Evolutionary conservation across 2,329 filamentous ascomycete species (phyloP).

Genomic region (Domatiomyces catenatus): DNA sequence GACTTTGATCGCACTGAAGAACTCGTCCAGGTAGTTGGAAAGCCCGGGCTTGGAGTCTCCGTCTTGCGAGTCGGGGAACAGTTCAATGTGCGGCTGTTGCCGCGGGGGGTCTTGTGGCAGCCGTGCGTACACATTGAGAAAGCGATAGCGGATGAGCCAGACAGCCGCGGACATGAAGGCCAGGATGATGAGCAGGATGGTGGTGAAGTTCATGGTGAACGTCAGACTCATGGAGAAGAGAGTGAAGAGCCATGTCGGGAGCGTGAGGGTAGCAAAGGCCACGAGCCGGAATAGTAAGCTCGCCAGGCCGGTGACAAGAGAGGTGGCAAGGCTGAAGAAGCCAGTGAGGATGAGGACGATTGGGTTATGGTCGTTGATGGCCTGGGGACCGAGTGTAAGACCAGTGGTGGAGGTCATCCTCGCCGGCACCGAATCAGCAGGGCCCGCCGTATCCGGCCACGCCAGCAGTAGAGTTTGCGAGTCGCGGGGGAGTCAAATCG

Average conservation of each 20-base stretch:
- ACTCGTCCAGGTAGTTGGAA: conserved; percentile 94
- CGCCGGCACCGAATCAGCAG: not conserved
- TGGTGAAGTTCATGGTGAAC: conserved; percentile 97
- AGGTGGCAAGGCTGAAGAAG: not conserved
- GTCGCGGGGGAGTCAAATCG: not conserved
- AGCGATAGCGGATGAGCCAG: conserved; percentile 90
- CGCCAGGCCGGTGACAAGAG: not conserved
- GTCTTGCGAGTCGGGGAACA: conserved; percentile 87
- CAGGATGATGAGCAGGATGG: conserved; percentile 67
- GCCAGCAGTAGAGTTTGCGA: not conserved
- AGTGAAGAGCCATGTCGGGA: conserved; percentile 78
- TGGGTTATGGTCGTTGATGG: not conserved
- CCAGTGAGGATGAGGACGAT: not conserved
- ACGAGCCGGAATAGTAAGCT: not conserved
- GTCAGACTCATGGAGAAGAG: conserved; percentile 86
- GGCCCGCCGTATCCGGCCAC: not conserved
- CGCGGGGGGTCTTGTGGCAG: conserved; percentile 87
- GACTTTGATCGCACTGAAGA: conserved; percentile 95
- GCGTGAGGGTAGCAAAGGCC: conserved; percentile 70
- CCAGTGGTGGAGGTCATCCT: not conserved
- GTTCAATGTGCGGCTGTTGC: conserved; percentile 86
- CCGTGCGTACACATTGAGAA: conserved; percentile 91
- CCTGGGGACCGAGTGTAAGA: not conserved
- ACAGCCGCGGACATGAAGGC: conserved; percentile 69
- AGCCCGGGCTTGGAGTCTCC: conserved; percentile 78